These are phyloP conservation scores for Ambrosia hybrid DNA, from an alignment of 140 eudicot species.

Conservation along the genomic window DNA sequence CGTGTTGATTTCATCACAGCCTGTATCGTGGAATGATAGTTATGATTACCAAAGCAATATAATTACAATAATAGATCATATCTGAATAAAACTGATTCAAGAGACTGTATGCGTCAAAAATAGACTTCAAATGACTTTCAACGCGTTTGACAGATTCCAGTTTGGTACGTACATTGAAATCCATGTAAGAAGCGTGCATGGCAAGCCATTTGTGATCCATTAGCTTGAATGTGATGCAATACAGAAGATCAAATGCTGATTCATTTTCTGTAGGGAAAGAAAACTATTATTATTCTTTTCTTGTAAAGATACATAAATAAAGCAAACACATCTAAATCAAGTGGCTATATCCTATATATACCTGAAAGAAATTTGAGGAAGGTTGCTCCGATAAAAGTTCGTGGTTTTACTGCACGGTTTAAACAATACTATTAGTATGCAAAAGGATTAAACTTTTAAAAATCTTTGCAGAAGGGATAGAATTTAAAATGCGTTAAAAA, in stretches of 20 bases:
- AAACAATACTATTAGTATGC: slow-evolving; percentile 27
- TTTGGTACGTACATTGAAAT: slow-evolving; percentile 71
- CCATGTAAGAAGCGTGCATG: slow-evolving; percentile 99
- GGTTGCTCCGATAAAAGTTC: slow-evolving; percentile 78
- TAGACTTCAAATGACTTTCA: background rate
- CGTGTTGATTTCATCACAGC: slow-evolving; percentile 98
- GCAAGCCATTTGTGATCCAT: slow-evolving; percentile 93
- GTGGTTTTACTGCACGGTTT: slow-evolving; percentile 68
- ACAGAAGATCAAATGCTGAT: slow-evolving; percentile 85
- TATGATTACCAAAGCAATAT: background rate
- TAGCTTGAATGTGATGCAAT: slow-evolving; percentile 90
- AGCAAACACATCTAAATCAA: background rate
- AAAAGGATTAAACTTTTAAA: background rate
- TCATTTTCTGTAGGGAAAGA: slow-evolving; percentile 64
- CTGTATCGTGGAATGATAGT: slow-evolving; percentile 33
- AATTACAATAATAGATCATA: background rate
- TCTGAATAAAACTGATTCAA: background rate
- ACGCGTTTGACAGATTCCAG: background rate
- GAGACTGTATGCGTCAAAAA: background rate
- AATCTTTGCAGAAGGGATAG: background rate
- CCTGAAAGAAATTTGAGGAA: slow-evolving; percentile 92
- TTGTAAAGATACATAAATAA: background rate
- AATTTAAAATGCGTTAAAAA: background rate
- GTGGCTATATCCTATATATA: slow-evolving; percentile 22
- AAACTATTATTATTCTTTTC: background rate